Base-by-base conservation (phyloP, 129 eudicot species). In the Flaveria robusta region DNA sequence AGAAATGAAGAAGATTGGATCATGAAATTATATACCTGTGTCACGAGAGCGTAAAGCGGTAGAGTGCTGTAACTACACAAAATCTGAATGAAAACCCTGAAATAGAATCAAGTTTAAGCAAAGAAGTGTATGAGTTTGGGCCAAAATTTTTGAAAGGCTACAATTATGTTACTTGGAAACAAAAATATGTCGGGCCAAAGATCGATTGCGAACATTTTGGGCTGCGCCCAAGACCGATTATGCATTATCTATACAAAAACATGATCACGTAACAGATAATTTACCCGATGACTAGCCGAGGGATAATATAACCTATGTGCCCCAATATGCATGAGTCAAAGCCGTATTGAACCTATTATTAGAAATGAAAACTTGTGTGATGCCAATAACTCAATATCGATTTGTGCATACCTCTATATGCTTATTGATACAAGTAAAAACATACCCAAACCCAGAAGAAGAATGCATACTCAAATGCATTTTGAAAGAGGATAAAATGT, bases 281-380 rank as follows among this genome's bases (percentile, higher is more conserved):
- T 27, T 88, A 91, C 97, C 95, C 97, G n/a, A 91, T 85, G 8
- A 91, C 63, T 19, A 91, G 88, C 59, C 97, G 76, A 1, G 97
- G 95, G 76, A 91, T 50, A 56, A 85, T 86, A 75, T 82, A 91
- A 13, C 88, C 81, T 22, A 86, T 77, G 47, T 82, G 71, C 47
- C 92, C 97, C 95, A 91, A 88, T 16, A 91, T 91, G 90, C 97
- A 91, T 0, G 97, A 91, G 78, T 88, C 86, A 59, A 91, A 91
- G 1, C 82, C 82, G 62, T 84, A 91, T 68, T 83, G 88, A 47
- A 83, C 84, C 97, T 88, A 70, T 58, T 13, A 78, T 55, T 19
- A 51, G 22, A 6, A 46, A 31, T 37, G 49, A 22, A 2, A 47
- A 14, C 15, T 0, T 4, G n/a, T 55, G 26, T 52, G 18, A 56